phyloP scores from a whole-genome alignment of 208 protist genomes.

The Leishmania lainsoni region DNA sequence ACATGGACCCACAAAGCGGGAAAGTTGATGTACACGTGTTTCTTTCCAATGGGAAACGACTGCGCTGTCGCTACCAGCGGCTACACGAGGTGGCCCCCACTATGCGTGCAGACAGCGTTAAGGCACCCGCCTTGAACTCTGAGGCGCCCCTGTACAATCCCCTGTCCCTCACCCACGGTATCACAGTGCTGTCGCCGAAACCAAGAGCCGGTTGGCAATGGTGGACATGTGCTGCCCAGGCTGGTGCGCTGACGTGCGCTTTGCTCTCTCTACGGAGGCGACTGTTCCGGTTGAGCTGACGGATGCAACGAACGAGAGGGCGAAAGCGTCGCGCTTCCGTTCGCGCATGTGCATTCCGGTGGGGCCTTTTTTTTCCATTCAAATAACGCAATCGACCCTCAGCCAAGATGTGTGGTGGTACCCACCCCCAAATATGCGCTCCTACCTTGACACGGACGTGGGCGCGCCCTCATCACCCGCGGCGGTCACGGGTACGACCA shows the following conservation, averaged over 20 bases:
- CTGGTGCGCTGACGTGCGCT: slow-evolving; percentile 48
- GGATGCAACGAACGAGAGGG: slow-evolving; percentile 3
- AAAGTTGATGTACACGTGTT: not conserved
- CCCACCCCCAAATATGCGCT: slow-evolving; percentile 1
- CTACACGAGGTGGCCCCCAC: not conserved
- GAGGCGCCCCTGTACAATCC: slow-evolving; percentile 15
- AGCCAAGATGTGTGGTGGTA: slow-evolving; percentile 28
- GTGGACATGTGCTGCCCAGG: slow-evolving; percentile 40
- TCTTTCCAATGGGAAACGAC: slow-evolving; percentile 8
- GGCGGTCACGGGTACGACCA: not conserved
- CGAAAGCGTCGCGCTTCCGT: slow-evolving; percentile 8
- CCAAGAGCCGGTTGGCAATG: slow-evolving; percentile 1
- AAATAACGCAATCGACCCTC: slow-evolving; percentile 6
- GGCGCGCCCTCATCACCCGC: not conserved
- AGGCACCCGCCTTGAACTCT: not conserved
- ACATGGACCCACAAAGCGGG: not conserved
- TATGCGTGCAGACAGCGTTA: not conserved
- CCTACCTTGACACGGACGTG: not conserved
- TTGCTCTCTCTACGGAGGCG: slow-evolving; percentile 30
- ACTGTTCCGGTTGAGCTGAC: not conserved
- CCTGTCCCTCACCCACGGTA: not conserved
- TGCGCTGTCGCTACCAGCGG: slow-evolving; percentile 1
- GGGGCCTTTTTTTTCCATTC: slow-evolving; percentile 21
- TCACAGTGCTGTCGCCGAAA: slow-evolving; percentile 3
- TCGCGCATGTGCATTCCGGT: slow-evolving; percentile 18